phyloP scores from a whole-genome alignment of 2,329 filamentous ascomycete species.

The Orbilia ellipsospora region DNA sequence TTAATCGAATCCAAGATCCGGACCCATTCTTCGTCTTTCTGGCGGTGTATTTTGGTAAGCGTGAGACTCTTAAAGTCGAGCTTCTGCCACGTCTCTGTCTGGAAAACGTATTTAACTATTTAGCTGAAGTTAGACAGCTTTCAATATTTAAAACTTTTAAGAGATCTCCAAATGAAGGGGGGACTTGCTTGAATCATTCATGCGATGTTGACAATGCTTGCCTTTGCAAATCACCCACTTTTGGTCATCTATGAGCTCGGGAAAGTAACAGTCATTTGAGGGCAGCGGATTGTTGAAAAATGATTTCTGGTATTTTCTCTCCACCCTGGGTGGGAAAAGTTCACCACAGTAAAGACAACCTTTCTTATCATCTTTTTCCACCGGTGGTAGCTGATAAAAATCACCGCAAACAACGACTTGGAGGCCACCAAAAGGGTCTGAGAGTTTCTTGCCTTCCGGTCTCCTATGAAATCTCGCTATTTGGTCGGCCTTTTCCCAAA shows the following conservation, averaged over 20 bases:
- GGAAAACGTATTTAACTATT: slow-evolving; percentile 72
- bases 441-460: slow-evolving; percentile 1
- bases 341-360: slow-evolving; percentile 63
- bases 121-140: slow-evolving; percentile 29
- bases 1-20: slow-evolving; percentile 69
- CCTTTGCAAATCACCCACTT: slow-evolving; percentile 42
- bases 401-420: slow-evolving; percentile 71
- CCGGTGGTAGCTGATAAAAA: slow-evolving; percentile 71
- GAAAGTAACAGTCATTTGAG: slow-evolving; percentile 41
- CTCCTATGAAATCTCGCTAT: slow-evolving; percentile 63
- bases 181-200: slow-evolving; percentile 42
- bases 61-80: slow-evolving; percentile 69
- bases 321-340: slow-evolving; percentile 17
- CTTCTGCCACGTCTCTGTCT: slow-evolving; percentile 68
- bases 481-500: slow-evolving; percentile 67
- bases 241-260: slow-evolving; percentile 38
- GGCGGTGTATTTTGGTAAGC: slow-evolving; percentile 69
- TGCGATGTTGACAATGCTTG: slow-evolving; percentile 37
- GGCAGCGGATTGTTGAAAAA: slow-evolving; percentile 12
- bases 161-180: no score
- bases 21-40: slow-evolving; percentile 69
- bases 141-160: slow-evolving; percentile 56
- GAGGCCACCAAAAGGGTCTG: slow-evolving; percentile 64
- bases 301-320: slow-evolving; percentile 41
- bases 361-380: slow-evolving; percentile 62